A percentile compares a stretch with the other conserved stretches of the same genome.
These are phyloP conservation scores for Trichoderma parareesei DNA, from an alignment of 495 filamentous ascomycete species.

Conservation along the genomic window DNA sequence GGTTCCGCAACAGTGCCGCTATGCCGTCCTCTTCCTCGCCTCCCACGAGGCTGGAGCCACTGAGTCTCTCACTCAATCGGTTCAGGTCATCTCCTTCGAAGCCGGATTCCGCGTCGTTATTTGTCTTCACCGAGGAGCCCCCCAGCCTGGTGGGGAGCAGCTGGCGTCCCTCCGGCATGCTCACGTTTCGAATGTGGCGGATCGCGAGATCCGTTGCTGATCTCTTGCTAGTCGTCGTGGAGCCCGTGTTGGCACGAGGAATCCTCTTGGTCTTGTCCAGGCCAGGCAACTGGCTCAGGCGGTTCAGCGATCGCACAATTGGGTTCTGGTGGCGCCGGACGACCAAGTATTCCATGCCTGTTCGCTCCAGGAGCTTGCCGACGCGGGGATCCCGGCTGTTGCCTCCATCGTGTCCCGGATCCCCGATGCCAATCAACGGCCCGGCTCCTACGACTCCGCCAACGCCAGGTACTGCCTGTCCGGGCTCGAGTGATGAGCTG, in stretches of 20 bases:
- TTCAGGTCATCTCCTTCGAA: slow-evolving; percentile 29
- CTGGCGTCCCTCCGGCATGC: slow-evolving; percentile 21
- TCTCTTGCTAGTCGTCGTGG: slow-evolving; percentile 17
- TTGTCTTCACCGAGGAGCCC: slow-evolving; percentile 13
- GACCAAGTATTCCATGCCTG: slow-evolving; percentile 56
- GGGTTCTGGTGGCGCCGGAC: slow-evolving; percentile 63
- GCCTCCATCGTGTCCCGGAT: slow-evolving; percentile 32
- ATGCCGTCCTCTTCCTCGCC: slow-evolving; percentile 38
- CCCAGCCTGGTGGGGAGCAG: slow-evolving; percentile 17
- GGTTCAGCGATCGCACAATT: slow-evolving; percentile 45
- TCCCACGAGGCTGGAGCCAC: slow-evolving; percentile 34
- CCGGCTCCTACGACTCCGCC: slow-evolving; percentile 26
- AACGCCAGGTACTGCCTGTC: slow-evolving; percentile 34
- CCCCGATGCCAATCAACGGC: slow-evolving; percentile 26
- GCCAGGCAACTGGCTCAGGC: slow-evolving; percentile 43
- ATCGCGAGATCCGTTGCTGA: slow-evolving; percentile 13
- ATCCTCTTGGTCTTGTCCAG: slow-evolving; percentile 39
- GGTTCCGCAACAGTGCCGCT: slow-evolving; percentile 36
- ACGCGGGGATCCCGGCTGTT: slow-evolving; percentile 42
- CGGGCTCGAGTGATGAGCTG: slow-evolving; percentile 53
- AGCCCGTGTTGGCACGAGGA: slow-evolving; percentile 21
- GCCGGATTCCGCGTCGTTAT: slow-evolving; percentile 29
- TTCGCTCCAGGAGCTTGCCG: slow-evolving; percentile 50
- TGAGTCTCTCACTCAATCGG: slow-evolving; percentile 29
- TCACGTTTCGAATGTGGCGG: slow-evolving; percentile 12